Conservation (phyloP, 345 rosid species). For the Hypericum androsaemum region DNA sequence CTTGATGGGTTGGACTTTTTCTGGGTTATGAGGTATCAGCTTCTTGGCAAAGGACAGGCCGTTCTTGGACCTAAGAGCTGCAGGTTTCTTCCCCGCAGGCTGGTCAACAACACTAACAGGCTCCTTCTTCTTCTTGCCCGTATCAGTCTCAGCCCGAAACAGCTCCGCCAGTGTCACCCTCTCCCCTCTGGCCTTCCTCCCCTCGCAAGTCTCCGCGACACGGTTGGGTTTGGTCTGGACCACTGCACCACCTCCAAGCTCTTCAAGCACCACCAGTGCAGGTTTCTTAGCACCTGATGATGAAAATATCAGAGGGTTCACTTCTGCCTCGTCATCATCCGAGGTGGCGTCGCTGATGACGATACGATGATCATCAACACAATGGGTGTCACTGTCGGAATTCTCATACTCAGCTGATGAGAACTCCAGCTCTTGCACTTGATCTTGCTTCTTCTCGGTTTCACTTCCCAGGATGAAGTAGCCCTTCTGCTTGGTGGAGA, state of each 20-base stretch:
- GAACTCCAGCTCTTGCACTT: conserved; percentile 13
- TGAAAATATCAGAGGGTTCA: conserved; percentile 54
- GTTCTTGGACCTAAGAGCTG: conserved; percentile 21
- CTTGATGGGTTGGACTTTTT: conserved; percentile 52
- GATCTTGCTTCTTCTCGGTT: conserved; percentile 18
- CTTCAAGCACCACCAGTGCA: conserved; percentile 12
- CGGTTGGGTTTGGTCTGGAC: conserved; percentile 10
- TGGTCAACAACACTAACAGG: conserved; percentile 15
- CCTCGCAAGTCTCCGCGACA: conserved; percentile 18
- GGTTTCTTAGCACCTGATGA: conserved; percentile 10
- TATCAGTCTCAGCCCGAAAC: conserved; percentile 51
- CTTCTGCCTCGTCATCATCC: conserved; percentile 25
- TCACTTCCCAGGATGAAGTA: conserved; percentile 19
- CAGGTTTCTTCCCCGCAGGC: conserved; percentile 15
- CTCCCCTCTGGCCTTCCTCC: conserved; percentile 27
- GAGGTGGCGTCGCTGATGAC: conserved; percentile 1
- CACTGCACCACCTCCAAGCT: background rate
- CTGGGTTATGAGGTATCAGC: conserved; percentile 41
- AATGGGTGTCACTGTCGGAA: conserved; percentile 1
- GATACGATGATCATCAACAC: conserved; percentile 17
- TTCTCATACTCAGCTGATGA: conserved; percentile 10
- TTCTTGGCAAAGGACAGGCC: conserved; percentile 34
- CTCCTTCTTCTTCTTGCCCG: conserved; percentile 25
- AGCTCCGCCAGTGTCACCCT: conserved; percentile 79
- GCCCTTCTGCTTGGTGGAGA: conserved; percentile 23